Conservation (phyloP, 345 rosid species). For the Angophora floribunda region DNA sequence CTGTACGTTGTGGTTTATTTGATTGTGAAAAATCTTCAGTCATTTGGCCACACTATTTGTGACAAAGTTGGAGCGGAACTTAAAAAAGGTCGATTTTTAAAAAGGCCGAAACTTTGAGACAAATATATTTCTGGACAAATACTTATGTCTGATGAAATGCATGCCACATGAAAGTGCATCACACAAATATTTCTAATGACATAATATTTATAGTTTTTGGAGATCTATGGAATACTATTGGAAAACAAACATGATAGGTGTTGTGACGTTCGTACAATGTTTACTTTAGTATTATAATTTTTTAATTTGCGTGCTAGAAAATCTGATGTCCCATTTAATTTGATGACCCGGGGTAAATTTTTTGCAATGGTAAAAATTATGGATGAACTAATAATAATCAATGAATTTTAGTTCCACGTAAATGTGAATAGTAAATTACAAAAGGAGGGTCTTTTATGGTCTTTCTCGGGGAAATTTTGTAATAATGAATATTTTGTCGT, state of each 20-base stretch:
- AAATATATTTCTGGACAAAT: neutral
- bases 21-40: neutral
- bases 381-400: neutral
- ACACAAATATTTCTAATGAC: neutral
- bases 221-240: no score
- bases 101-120: neutral
- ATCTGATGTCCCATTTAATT: no score
- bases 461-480: neutral
- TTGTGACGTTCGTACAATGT: rapidly evolving
- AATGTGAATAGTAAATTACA: neutral
- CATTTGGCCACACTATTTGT: neutral
- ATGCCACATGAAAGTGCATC: neutral
- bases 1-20: neutral
- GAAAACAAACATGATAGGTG: neutral
- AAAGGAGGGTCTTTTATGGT: neutral
- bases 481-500: neutral
- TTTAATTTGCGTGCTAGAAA: neutral
- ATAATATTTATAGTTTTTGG: no score
- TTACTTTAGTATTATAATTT: neutral
- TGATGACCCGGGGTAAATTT: neutral
- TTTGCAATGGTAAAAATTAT: neutral
- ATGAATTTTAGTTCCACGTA: neutral
- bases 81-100: no score
- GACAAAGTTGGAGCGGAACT: neutral
- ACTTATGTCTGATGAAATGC: neutral